Evolutionary conservation across 768 basidiomycete genomes (phyloP).

Genomic region (Boletellus ananiceps): DNA sequence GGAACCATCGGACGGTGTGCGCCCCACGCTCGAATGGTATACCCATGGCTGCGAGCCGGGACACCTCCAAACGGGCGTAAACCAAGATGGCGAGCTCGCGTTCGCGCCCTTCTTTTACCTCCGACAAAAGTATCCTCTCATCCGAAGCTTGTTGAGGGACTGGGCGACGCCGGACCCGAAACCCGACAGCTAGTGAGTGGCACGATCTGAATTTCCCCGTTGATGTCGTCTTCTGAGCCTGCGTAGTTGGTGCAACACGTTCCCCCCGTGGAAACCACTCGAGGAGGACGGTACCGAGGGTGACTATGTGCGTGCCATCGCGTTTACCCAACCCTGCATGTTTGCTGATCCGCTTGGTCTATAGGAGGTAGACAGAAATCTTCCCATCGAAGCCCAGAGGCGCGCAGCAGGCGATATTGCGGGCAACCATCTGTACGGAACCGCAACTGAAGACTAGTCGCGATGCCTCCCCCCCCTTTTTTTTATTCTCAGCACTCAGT

Average conservation of each 20-base stretch:
- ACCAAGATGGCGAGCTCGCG: neutral
- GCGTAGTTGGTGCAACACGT: slow-evolving; percentile 9
- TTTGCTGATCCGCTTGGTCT: too few relatives aligned
- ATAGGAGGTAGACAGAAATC: neutral
- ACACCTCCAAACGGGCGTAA: neutral
- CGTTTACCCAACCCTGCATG: neutral
- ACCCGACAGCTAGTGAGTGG: slow-evolving; percentile 11
- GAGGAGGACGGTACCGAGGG: slow-evolving; percentile 7
- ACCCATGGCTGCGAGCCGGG: neutral
- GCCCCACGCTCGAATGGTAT: slow-evolving; percentile 2
- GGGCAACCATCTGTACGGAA: neutral
- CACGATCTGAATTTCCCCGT: too few relatives aligned
- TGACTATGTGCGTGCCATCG: neutral
- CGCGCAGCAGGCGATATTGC: slow-evolving; percentile 1
- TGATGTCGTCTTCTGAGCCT: neutral
- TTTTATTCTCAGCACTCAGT: too few relatives aligned
- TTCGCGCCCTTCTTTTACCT: slow-evolving; percentile 9
- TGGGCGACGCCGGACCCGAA: slow-evolving; percentile 6
- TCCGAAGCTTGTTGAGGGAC: slow-evolving; percentile 8
- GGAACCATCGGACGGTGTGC: neutral
- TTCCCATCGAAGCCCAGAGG: neutral
- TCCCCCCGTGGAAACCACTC: slow-evolving; percentile 11
- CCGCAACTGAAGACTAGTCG: neutral
- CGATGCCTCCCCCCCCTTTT: neutral
- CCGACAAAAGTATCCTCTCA: slow-evolving; percentile 9